phyloP scores from a whole-genome alignment of 2,329 filamentous ascomycete genomes.

The Trichoderma hamatum region DNA sequence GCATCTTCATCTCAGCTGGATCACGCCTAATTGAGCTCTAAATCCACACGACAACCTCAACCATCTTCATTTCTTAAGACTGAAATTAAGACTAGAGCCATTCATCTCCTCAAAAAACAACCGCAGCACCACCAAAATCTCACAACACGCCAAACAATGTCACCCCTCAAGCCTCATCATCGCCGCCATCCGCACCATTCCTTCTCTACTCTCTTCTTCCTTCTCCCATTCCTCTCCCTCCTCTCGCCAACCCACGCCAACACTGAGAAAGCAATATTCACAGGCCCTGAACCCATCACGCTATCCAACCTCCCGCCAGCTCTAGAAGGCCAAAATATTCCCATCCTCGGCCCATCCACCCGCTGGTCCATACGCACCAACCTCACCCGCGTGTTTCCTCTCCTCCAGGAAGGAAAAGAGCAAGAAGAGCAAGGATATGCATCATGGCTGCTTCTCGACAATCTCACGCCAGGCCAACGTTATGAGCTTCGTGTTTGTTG shows the following conservation, averaged over 20 bases:
- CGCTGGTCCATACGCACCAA: conserved; percentile 61
- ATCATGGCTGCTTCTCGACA: conserved; percentile 79
- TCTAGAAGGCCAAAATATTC: conserved; percentile 59
- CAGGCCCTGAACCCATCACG: conserved; percentile 58
- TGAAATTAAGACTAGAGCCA: not conserved
- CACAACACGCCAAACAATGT: not conserved
- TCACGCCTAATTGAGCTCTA: not conserved
- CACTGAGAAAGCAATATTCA: conserved; percentile 89
- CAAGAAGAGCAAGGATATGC: conserved; percentile 54
- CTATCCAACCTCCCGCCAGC: conserved; percentile 32
- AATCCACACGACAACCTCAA: not conserved
- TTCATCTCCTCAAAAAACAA: not conserved
- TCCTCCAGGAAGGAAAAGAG: conserved; percentile 24
- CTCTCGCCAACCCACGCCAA: conserved; percentile 59
- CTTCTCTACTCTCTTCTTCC: conserved; percentile 1
- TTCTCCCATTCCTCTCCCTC: conserved; percentile 29
- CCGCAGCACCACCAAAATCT: not conserved
- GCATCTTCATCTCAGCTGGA: not conserved
- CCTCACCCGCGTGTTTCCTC: conserved; percentile 70
- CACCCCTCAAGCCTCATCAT: conserved; percentile 1
- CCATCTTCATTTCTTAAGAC: not conserved
- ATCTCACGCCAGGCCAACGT: conserved; percentile 69
- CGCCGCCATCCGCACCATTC: conserved; percentile 1
- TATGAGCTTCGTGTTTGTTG: conserved; percentile 95
- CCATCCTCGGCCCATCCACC: conserved; percentile 62